Conservation (phyloP, 2,329 filamentous ascomycete genomes). For the Pleomassaria siparia region DNA sequence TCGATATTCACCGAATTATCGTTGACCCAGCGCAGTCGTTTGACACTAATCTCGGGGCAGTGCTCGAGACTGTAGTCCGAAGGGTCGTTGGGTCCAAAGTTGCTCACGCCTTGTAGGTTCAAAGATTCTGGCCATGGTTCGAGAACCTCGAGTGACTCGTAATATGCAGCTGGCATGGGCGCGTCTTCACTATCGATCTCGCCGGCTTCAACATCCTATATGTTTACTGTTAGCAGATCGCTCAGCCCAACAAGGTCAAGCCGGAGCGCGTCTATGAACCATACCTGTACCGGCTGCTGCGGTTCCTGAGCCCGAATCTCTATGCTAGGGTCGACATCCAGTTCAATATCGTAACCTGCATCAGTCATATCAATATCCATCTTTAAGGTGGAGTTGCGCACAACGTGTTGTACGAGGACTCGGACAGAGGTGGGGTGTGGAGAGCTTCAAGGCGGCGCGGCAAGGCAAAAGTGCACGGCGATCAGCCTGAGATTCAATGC, state of each 20-base stretch:
- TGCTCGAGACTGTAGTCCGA: slow-evolving; percentile 72
- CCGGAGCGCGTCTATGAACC: not conserved
- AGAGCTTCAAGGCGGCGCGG: not conserved
- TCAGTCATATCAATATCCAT: slow-evolving; percentile 40
- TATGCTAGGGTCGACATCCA: slow-evolving; percentile 24
- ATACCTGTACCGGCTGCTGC: not conserved
- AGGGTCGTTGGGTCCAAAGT: slow-evolving; percentile 78
- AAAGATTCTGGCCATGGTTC: slow-evolving; percentile 62
- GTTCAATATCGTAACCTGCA: slow-evolving; percentile 40
- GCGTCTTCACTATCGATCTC: not conserved
- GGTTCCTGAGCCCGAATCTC: slow-evolving; percentile 21
- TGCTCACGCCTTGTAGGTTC: slow-evolving; percentile 82
- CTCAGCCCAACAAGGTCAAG: not conserved
- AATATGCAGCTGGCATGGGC: slow-evolving; percentile 36
- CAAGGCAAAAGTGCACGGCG: not conserved
- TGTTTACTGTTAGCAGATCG: not conserved
- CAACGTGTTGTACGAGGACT: not conserved
- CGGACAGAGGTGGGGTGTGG: slow-evolving; percentile 4
- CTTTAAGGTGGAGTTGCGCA: slow-evolving; percentile 2
- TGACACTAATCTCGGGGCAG: slow-evolving; percentile 60
- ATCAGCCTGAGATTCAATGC: not conserved
- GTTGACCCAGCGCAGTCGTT: slow-evolving; percentile 85
- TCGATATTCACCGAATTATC: slow-evolving; percentile 87
- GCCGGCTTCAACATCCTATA: slow-evolving; percentile 19
- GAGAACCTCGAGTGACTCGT: slow-evolving; percentile 30